Base-by-base conservation (phyloP, 352 stramenopile species). In the Achlya hypogyna region DNA sequence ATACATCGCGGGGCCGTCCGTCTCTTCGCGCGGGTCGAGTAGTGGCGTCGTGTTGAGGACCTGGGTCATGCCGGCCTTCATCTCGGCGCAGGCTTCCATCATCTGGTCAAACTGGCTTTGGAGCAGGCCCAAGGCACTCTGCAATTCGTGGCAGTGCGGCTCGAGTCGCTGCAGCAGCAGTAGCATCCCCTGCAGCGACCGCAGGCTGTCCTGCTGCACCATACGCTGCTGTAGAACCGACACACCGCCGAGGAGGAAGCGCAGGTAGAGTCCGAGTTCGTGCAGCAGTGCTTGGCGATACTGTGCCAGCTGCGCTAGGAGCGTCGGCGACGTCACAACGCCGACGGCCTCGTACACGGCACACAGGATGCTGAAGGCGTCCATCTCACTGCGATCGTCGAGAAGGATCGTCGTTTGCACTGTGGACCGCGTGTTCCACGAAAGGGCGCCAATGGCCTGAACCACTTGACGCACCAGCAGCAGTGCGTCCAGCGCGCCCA, bases 381-480 rank as follows among this genome's bases (percentile, higher is more conserved):
- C 83, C 59, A 91, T 91, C 29, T 71, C 56, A 59, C 86, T 77
- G n/a, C 81, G 78, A 54, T 91, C 82, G 34, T 94, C 85, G 69
- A 91, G 88, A n/a, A 12, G 38, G 10, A 81, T 85, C 10, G 82
- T 87, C 43, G 85, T 94, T 68, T 94, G 83, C 56, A 81, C 87
- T n/a, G 85, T 91, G 5, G 85, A 92, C 6, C 85, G 83, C 8
- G 91, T 75, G 9, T 83, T 84, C 85, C 85, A 94, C 5, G 83
- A 91, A 20, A 94, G 71, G 53, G 89, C 82, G 9, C 83, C 82
- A 22, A 94, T 89, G 62, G 81, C 82, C 71, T 91, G 83, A 23
- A 92, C 88, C n/a, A 83, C 90, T 65, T 94, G 85, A 27, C 85
- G 83, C 27, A 94, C 85, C 1, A 94, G 75, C 16, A 94, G 56